Percentiles rank a stretch among this genome's conserved stretches.
Conservation (phyloP, 805 yeast species). For the Saccharomycopsis sp. region DNA sequence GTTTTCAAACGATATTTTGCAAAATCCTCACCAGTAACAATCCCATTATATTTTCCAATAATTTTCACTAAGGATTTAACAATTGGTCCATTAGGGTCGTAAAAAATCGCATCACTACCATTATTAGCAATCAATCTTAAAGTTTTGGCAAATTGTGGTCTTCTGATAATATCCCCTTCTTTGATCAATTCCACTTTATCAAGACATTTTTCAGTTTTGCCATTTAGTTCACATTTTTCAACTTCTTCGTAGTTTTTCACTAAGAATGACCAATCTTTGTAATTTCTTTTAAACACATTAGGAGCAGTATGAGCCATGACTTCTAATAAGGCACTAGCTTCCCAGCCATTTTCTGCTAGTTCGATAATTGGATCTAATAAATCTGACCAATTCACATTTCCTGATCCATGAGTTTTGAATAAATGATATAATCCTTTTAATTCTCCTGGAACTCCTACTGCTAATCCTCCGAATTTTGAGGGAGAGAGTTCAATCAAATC, state of each 20-base stretch:
- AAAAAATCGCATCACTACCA: conserved; percentile 70
- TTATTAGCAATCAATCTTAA: conserved; percentile 58
- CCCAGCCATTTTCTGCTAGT: conserved; percentile 57
- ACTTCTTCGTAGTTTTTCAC: conserved; percentile 25
- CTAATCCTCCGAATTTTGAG: conserved; percentile 74
- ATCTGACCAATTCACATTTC: conserved; percentile 59
- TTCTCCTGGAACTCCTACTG: conserved; percentile 89
- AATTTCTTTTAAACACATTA: conserved; percentile 26
- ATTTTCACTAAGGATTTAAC: conserved; percentile 47
- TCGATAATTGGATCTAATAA: conserved; percentile 67
- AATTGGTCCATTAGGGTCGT: conserved; percentile 72
- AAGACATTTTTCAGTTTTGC: conserved; percentile 17
- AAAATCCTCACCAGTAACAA: conserved; percentile 57
- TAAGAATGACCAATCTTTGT: conserved; percentile 48
- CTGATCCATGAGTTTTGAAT: conserved; percentile 54
- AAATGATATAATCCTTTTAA: conserved; percentile 68
- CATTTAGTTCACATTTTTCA: conserved; percentile 10
- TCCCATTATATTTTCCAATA: conserved; percentile 52
- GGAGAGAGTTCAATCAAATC: conserved; percentile 27
- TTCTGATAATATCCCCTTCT: conserved; percentile 47
- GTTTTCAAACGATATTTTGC: conserved; percentile 41
- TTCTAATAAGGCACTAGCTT: conserved; percentile 34
- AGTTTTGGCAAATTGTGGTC: conserved; percentile 59
- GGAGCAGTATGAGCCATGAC: conserved; percentile 24
- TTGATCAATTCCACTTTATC: conserved; percentile 27